Percentiles rank a stretch among this genome's conserved stretches.
These are phyloP conservation scores for Fraxinus cuspidata DNA, from an alignment of 257 asterid genomes.

Conservation along the genomic window DNA sequence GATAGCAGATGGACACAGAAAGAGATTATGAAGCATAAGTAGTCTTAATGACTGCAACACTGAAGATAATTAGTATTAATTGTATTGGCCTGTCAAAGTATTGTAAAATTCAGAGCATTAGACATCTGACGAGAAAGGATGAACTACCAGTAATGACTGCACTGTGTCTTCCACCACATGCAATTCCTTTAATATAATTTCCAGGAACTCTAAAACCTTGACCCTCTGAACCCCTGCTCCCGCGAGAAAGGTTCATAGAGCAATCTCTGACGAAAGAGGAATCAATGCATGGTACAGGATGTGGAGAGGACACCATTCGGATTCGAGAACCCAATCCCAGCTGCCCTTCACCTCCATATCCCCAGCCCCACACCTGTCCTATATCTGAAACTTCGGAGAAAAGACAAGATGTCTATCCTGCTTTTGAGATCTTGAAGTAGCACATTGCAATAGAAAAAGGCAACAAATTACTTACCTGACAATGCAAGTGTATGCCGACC, in stretches of 20 bases:
- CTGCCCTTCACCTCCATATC: slow-evolving; percentile 99
- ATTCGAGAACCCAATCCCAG: slow-evolving; percentile 92
- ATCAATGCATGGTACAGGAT: slow-evolving; percentile 86
- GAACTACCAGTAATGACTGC: slow-evolving; percentile 81
- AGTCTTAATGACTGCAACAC: not conserved
- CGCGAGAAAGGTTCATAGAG: slow-evolving; percentile 53
- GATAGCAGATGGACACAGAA: not conserved
- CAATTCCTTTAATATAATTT: slow-evolving; percentile 75
- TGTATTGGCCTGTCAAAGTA: not conserved
- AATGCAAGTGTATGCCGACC: slow-evolving; percentile 92
- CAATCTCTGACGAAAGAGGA: slow-evolving; percentile 57
- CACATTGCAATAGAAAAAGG: slow-evolving; percentile 12
- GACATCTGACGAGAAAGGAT: not conserved
- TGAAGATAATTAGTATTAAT: not conserved
- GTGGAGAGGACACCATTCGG: slow-evolving; percentile 97
- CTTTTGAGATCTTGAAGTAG: slow-evolving; percentile 19
- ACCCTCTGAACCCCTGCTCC: slow-evolving; percentile 57
- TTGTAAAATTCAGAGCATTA: not conserved
- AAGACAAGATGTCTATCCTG: slow-evolving; percentile 29
- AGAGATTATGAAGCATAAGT: not conserved
- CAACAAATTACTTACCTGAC: slow-evolving; percentile 60
- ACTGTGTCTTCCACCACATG: slow-evolving; percentile 99
- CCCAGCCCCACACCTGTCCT: slow-evolving; percentile 99
- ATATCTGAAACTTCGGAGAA: slow-evolving; percentile 63
- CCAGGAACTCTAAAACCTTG: slow-evolving; percentile 77